Evolutionary conservation across 208 protist species (phyloP).

Genomic region (Acanthamoeba royreba): DNA sequence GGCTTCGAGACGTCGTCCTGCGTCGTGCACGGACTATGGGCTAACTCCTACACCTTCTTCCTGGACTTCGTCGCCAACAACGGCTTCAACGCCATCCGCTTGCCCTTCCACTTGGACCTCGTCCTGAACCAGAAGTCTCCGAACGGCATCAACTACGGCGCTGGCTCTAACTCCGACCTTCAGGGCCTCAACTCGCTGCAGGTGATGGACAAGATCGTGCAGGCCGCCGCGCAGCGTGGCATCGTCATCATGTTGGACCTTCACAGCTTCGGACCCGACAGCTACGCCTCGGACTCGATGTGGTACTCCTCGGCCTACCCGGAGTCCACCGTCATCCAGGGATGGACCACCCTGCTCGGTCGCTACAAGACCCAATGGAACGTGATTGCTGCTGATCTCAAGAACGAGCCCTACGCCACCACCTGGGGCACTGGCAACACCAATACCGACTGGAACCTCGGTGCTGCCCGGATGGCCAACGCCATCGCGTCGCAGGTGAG

Average conservation of each 20-base stretch:
- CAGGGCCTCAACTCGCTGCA: background rate
- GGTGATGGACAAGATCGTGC: background rate
- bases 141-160: slow-evolving; percentile 15
- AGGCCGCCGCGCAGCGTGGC: background rate
- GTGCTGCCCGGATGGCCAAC: background rate
- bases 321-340: background rate
- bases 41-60: background rate
- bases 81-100: background rate
- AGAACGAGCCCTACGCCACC: background rate
- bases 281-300: background rate
- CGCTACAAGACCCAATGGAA: background rate
- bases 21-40: background rate
- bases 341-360: background rate
- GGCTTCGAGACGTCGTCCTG: slow-evolving; percentile 37
- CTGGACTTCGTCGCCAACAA: slow-evolving; percentile 12
- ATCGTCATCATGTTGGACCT: background rate
- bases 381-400: background rate
- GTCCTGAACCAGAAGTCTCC: slow-evolving; percentile 49
- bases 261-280: background rate
- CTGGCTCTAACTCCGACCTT: slow-evolving; percentile 13
- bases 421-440: background rate
- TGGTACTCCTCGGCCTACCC: slow-evolving; percentile 7
- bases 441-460: background rate
- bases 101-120: slow-evolving; percentile 54
- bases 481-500: background rate